Evolutionary conservation across 2,329 filamentous ascomycete genomes (phyloP), one percentile per base, ranked within the genome.

Genomic region (Ophiocordyceps camponoti-rufipedis): DNA sequence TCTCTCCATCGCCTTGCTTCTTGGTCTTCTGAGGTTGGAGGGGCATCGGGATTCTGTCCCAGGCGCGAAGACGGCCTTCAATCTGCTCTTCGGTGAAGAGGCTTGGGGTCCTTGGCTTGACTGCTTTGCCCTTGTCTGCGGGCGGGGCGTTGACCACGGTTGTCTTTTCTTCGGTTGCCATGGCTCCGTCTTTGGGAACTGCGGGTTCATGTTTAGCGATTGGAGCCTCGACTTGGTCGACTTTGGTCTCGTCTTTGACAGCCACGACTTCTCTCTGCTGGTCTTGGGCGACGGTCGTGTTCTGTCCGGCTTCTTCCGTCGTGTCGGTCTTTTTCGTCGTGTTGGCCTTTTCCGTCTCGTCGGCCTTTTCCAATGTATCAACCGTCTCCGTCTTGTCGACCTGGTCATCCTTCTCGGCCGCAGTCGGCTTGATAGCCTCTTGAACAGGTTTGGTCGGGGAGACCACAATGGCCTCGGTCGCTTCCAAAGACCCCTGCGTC

Each of bases 41-140:
- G 41, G 61, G 60, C 57, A 61, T 56, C 38, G 55, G 48, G 49
- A 62, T 62, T 46, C 53, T 60, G 53, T 58, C 52, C 58, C 57
- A 61, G 44, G 53, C 54, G 53, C 54, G 51, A 48, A 51, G 55
- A 46, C 60, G 55, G 38, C 50, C 52, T 49, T 55, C 54, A 32
- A 60, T 58, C 46, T 62, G 50, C 43, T 56, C 49, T 41, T 55
- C 52, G 12, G 60, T 59, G 35, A 60, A 61, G 5, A 47, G 43
- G 38, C 55, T 54, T 16, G 49, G 31, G 16, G 33, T 43, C 31
- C 52, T 51, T 28, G 29, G 28, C 28, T 53, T 50, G n/a, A 18
- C 28, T 12, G 28, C 13, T 28, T 48, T 41, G 42, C 19, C 23
- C 35, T 35, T 14, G 8, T 28, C n/a, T 31, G 28, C 23, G 19